phyloP scores from a whole-genome alignment of 371 early-diverging fungal genomes.

The Caulochytrium protostelioides region DNA sequence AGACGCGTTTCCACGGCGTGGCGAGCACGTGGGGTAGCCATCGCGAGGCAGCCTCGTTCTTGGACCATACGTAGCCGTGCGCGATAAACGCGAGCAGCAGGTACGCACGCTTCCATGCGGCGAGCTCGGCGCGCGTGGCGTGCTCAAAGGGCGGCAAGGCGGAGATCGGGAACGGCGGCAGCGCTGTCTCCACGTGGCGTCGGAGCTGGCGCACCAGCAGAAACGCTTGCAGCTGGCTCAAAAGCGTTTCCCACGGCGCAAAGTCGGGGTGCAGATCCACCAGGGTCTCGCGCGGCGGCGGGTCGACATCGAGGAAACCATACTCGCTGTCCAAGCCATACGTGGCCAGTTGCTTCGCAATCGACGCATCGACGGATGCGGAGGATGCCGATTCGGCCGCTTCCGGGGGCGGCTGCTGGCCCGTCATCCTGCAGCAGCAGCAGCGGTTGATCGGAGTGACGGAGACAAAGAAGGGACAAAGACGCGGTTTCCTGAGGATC shows the following conservation, averaged over 20 bases:
- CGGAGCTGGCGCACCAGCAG: constrained; percentile 57
- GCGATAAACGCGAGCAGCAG: constrained; percentile 64
- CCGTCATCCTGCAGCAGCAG: no score
- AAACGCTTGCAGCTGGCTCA: constrained; percentile 52
- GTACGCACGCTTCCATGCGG: constrained; percentile 52
- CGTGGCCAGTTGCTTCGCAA: no score
- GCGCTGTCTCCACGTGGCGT: constrained; percentile 43
- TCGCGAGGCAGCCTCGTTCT: constrained; percentile 47
- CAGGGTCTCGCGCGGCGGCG: constrained; percentile 46
- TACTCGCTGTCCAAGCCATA: no score
- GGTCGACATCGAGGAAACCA: constrained; percentile 68
- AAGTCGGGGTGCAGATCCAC: constrained; percentile 49
- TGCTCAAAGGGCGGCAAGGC: neutral
- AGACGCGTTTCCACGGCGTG: constrained; percentile 58
- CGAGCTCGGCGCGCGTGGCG: neutral
- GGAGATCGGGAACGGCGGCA: neutral
- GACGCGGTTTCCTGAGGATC: no score
- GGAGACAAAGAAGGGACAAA: no score
- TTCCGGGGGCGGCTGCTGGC: no score
- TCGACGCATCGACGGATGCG: no score
- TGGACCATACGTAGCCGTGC: constrained; percentile 82
- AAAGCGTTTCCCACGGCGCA: constrained; percentile 68
- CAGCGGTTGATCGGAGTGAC: no score
- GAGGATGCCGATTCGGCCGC: no score
- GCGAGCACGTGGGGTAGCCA: constrained; percentile 64